Evolutionary conservation across 495 filamentous ascomycete genomes (phyloP), one percentile per base, ranked within the genome.

Genomic region (Neurospora africana): DNA sequence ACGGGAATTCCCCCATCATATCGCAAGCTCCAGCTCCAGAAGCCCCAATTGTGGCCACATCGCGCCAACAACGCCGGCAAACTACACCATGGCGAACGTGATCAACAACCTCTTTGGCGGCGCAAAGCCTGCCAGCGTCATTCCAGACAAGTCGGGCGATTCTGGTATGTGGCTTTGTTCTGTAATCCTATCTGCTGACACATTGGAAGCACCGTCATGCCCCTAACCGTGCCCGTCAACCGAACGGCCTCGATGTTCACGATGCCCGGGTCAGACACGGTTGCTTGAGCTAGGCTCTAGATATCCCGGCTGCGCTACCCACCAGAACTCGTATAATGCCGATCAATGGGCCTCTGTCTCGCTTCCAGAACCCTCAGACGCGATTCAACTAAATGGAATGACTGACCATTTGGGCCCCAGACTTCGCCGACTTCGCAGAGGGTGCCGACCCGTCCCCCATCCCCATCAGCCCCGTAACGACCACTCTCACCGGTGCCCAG

Each of bases 401-500:
- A 33, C 73, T 77, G 58, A 75, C 72, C 10, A 17, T n/a, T 17
- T 30, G 67, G 21, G 47, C 39, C 19, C 21, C 76, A 94, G 91
- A 92, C 79, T 93, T 94, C 77, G 91, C 89, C 79, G 92, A 94
- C 81, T 94, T 92, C 75, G 89, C 90, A 36, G 87, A 87, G 78
- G 90, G 87, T 73, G 86, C 91, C 73, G 85, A 88, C 33, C 88
- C 91, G 69, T 84, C 86, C 11, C 89, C 90, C 72, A 71, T 58
- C 38, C 72, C 78, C 75, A 61, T 82, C 77, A 74, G 75, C 36
- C 72, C 79, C 72, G 72, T 69, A 11, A 44, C 79, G 43, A 76
- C 80, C 58, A 72, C 78, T 39, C 70, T 80, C 27, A 79, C 81
- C 67, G 84, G 83, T 68, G 81, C 84, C 37, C 79, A 83, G 69